Conservation (phyloP, 495 filamentous ascomycete genomes). For the Glonium stellatum region DNA sequence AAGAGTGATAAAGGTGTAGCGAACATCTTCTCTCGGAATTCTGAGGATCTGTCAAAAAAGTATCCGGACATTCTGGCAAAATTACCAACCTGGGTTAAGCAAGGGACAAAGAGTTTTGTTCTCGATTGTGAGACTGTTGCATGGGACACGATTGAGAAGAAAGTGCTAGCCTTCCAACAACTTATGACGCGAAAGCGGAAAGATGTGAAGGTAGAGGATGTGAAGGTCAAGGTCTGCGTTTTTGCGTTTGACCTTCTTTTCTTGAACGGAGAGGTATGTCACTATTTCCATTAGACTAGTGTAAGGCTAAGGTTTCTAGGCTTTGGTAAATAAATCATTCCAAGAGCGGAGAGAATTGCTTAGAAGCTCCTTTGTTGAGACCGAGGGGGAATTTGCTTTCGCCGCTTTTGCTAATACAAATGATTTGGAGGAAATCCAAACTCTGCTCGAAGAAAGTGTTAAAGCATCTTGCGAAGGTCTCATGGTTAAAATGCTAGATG, state of each 20-base stretch:
- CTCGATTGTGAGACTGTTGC: slow-evolving; percentile 98
- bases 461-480: slow-evolving; percentile 93
- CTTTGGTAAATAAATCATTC: slow-evolving; percentile 78
- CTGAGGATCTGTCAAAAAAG: slow-evolving; percentile 92
- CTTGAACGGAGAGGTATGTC: slow-evolving; percentile 74
- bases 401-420: slow-evolving; percentile 82
- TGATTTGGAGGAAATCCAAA: slow-evolving; percentile 86
- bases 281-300: background rate
- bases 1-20: slow-evolving; percentile 60
- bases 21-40: slow-evolving; percentile 93
- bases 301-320: slow-evolving; percentile 33
- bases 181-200: slow-evolving; percentile 97
- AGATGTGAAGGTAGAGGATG: slow-evolving; percentile 93
- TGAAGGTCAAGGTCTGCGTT: slow-evolving; percentile 95
- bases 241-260: slow-evolving; percentile 95
- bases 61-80: slow-evolving; percentile 92
- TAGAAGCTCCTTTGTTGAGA: slow-evolving; percentile 60
- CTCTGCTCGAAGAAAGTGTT: slow-evolving; percentile 82
- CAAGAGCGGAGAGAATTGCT: slow-evolving; percentile 77
- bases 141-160: slow-evolving; percentile 89
- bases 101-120: slow-evolving; percentile 86
- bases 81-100: slow-evolving; percentile 80
- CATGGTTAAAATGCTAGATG: slow-evolving; percentile 99
- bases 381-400: slow-evolving; percentile 88
- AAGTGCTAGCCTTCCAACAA: slow-evolving; percentile 93